Conservation (phyloP, 129 eudicot species). For the Saposhnikovia divaricata region DNA sequence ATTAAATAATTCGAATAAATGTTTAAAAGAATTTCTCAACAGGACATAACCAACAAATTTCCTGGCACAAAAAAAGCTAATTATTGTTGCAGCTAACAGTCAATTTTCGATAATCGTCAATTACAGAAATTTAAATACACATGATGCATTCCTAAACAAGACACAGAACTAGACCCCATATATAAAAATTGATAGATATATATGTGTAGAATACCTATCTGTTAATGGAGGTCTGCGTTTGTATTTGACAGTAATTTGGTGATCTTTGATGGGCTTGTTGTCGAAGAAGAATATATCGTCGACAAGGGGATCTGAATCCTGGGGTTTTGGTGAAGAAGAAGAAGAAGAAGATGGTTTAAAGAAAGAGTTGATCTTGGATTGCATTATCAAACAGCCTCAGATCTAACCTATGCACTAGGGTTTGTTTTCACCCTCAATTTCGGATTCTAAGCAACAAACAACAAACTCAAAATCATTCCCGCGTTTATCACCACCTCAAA, state of each 20-base stretch:
- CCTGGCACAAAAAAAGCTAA: not conserved
- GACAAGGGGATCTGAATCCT: not conserved
- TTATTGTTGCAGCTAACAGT: too few relatives aligned
- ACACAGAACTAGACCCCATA: too few relatives aligned
- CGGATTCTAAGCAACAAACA: not conserved
- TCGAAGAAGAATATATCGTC: not conserved
- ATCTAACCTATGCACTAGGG: not conserved
- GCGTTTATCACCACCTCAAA: not conserved
- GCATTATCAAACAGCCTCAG: constrained; percentile 19
- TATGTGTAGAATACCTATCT: not conserved
- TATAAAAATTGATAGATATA: too few relatives aligned
- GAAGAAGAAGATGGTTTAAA: constrained; percentile 36
- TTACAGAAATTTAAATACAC: not conserved
- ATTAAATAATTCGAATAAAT: not conserved
- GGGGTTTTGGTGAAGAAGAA: constrained; percentile 6
- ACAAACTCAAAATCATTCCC: not conserved
- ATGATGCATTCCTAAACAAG: too few relatives aligned
- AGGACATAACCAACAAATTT: not conserved
- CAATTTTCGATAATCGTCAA: not conserved
- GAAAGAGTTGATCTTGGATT: constrained; percentile 38
- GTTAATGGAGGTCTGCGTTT: constrained; percentile 25
- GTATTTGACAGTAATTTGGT: constrained; percentile 33
- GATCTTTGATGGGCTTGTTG: not conserved
- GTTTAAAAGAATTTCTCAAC: not conserved
- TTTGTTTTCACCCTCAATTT: not conserved